Conservation (phyloP, 768 basidiomycete genomes). For the Cystofilobasidium capitatum region DNA sequence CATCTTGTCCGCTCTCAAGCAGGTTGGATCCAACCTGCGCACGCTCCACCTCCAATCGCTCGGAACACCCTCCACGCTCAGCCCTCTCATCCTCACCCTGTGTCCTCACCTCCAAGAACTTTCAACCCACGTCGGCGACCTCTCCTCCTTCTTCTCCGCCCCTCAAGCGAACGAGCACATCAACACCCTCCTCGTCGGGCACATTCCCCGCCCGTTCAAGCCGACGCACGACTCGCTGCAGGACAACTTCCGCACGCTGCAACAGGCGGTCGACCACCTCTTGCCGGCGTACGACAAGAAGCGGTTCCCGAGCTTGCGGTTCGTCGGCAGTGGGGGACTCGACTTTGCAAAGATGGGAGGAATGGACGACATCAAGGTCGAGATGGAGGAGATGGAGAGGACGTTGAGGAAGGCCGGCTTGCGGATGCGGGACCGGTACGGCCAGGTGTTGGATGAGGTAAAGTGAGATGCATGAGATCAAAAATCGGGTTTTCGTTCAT, state of each 20-base stretch:
- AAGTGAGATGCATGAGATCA: too few relatives aligned
- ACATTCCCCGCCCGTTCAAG: constrained; percentile 5
- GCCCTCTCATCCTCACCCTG: not conserved
- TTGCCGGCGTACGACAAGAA: not conserved
- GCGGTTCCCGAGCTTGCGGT: not conserved
- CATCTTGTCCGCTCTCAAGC: not conserved
- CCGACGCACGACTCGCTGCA: not conserved
- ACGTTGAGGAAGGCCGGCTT: not conserved
- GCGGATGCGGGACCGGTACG: not conserved
- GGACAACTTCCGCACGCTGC: not conserved
- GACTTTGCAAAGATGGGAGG: not conserved
- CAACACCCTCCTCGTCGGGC: not conserved
- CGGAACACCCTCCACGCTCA: not conserved
- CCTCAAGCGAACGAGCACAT: not conserved
- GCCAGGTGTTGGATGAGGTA: not conserved
- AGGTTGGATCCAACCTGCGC: not conserved
- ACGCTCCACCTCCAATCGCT: constrained; percentile 5
- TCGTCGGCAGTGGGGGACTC: constrained; percentile 1
- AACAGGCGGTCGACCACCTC: not conserved
- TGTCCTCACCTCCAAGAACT: not conserved
- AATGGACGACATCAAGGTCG: not conserved
- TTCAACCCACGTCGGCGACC: not conserved
- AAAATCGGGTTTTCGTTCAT: too few relatives aligned
- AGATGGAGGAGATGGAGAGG: not conserved
- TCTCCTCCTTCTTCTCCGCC: not conserved